Base-by-base conservation (phyloP, 345 rosid genomes). In the Salix caprea region DNA sequence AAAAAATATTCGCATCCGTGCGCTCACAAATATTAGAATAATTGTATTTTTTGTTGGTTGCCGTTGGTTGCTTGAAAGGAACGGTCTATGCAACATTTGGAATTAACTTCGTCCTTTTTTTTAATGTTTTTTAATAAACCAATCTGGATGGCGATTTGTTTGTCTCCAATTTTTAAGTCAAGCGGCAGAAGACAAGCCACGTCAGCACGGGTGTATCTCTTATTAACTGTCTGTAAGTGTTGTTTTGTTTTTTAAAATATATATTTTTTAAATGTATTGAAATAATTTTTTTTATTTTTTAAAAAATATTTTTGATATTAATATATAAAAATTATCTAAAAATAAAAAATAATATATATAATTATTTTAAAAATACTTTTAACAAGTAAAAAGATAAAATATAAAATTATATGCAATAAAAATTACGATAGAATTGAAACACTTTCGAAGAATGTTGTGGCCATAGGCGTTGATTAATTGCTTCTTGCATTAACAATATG, bases 1-100 rank as follows among this genome's bases (percentile, higher is more conserved):
- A 7, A 34, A 40, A 61, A 70, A 37, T 73, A 69, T 76, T 70
- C 79, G 71, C 84, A 68, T 82, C 74, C 83, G 82, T 81, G 78
- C 78, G 48, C 69, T 65, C 69, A 12, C 60, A 32, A 3, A 67
- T 19, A 24, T 37, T 72, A 65, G 54, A 65, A 71, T 46, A 76
- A 78, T 67, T 40, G 65, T 62, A 62, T 24, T 26, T 32, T 67
- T 66, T 28, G n/a, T 4, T 19, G 2, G 28, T 73, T 19, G 18
- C 48, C 70, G 37, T 71, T 44, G 75, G 62, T 56, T 76, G 82
- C 73, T 77, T 80, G 10, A 76, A 83, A 81, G 69, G 54, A 72
- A 64, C 72, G 81, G 83, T 77, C 82, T 46, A 39, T 46, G 26
- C 69, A 54, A 14, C 46, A 62, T 26, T 66, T 76, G 74, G 2